phyloP scores from a whole-genome alignment of 139 green algal species.

The Chlorella ohadii region DNA sequence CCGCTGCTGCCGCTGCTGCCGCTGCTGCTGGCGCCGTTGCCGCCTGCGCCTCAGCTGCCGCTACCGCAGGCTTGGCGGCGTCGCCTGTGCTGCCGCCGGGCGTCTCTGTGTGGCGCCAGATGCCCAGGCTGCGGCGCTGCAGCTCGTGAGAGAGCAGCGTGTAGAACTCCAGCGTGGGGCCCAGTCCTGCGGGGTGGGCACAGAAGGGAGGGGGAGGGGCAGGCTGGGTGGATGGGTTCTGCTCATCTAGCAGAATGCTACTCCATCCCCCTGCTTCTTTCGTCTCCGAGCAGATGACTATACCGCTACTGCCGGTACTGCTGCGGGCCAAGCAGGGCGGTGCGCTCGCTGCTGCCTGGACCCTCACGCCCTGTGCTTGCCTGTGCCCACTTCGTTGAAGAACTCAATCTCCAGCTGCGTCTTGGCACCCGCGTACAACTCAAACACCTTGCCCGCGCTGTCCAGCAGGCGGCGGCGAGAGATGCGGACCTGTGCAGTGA shows the following conservation, averaged over 20 bases:
- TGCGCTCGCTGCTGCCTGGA: no score
- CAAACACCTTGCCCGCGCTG: conserved; percentile 81
- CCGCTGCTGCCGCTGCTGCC: neutral
- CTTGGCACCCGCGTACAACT: conserved; percentile 28
- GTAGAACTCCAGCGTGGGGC: conserved; percentile 98
- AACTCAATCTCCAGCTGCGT: conserved; percentile 42
- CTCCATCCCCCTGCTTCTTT: no score
- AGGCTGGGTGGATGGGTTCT: no score
- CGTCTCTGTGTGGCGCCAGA: conserved; percentile 86
- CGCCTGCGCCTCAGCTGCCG: conserved; percentile 30
- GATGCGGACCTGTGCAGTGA: conserved; percentile 68
- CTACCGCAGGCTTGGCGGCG: conserved; percentile 17
- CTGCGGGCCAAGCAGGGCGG: no score
- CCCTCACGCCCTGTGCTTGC: no score
- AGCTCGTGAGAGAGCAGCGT: conserved; percentile 95
- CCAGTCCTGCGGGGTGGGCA: conserved; percentile 70
- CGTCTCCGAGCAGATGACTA: no score
- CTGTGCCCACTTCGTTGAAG: conserved; percentile 92
- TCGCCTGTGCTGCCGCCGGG: neutral
- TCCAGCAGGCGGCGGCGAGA: conserved; percentile 88
- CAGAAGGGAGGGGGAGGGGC: neutral
- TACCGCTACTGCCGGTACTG: no score
- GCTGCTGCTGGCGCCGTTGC: neutral
- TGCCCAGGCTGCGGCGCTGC: conserved; percentile 73
- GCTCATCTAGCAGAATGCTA: no score